A percentile compares a stretch with the other conserved stretches of the same genome.
Conservation (phyloP, 208 protist genomes). For the Acanthamoeba castellanii region DNA sequence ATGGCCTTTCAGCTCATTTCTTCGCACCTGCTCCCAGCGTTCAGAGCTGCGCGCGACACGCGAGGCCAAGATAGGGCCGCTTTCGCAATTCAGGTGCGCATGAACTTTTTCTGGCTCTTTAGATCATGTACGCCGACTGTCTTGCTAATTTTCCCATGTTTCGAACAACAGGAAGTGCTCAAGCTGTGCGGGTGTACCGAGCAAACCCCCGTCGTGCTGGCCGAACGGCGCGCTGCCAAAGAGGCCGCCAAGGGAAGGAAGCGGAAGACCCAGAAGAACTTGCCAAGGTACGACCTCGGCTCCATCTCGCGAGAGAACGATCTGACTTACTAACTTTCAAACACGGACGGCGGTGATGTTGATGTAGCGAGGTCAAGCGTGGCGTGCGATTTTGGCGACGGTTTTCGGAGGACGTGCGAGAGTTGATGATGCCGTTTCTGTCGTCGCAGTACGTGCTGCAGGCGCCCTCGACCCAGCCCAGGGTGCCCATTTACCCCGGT, state of each 20-base stretch:
- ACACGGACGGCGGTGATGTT: not conserved
- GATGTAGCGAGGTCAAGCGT: constrained; percentile 35
- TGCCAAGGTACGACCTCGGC: not conserved
- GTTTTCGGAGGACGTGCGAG: constrained; percentile 54
- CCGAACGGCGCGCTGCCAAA: not conserved
- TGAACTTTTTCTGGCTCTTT: not conserved
- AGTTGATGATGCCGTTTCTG: constrained; percentile 57
- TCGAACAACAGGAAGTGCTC: constrained; percentile 79
- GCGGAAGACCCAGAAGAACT: constrained; percentile 13
- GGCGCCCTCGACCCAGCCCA: not conserved
- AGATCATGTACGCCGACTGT: no score
- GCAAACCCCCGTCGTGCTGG: constrained; percentile 29
- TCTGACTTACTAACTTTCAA: no score
- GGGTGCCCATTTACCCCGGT: constrained; percentile 30
- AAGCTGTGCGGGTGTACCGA: constrained; percentile 64
- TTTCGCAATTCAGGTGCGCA: constrained; percentile 79
- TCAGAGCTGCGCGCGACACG: constrained; percentile 72
- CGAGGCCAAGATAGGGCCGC: constrained; percentile 82
- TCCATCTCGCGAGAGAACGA: not conserved
- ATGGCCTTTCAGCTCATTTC: constrained; percentile 77
- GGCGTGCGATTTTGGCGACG: constrained; percentile 39
- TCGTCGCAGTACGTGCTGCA: constrained; percentile 66
- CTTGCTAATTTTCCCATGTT: not conserved
- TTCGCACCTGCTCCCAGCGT: constrained; percentile 75
- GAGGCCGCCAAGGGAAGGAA: constrained; percentile 34